Base-by-base conservation (phyloP, 768 basidiomycete genomes). In the Leccinellum luteum region DNA sequence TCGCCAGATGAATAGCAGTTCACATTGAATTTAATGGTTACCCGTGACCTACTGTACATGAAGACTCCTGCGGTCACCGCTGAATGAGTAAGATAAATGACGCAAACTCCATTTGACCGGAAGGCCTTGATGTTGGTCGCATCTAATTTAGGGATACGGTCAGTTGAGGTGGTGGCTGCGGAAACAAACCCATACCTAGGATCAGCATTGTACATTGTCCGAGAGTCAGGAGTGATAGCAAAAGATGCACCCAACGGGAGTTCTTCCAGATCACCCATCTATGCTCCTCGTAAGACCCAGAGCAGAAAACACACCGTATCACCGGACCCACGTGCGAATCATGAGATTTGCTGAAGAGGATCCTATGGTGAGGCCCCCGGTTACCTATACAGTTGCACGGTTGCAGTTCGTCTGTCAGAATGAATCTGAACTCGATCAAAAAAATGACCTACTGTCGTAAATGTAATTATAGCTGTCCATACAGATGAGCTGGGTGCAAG, bases 201-300 rank as follows among this genome's bases (percentile, higher is more conserved):
- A 44, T 53, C 12, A 70, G 48, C 7, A 64, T 32, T 5, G 54
- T 50, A 65, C 69, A 70, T 14, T 70, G 69, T n/a, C 65, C 69
- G n/a, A 67, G 19, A 2, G 58, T 23, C 14, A 61, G 3, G 5
- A 62, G 6, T 23, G 35, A 7, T 5, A 70, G 32, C 21, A 71
- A 6, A 9, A 34, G 1, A 21, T 66, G 57, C 25, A 70, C 56
- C 4, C 30, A 31, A 31, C 49, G 55, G 1, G 60, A 61, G 17
- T 52, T 17, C 43, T 54, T 65, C 69, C 69, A 70, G 28, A 70
- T 60, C n/a, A 67, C 50, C 69, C 69, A 71, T 48, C 69, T 70
- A 34, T 19, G 13, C 6, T 47, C 6, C 4, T 56, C 19, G 56
- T 34, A 4, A 58, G 28, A 41, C 2, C 0, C 3, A 12, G 52